Conservation (phyloP, 768 basidiomycete genomes). For the Russula earlei region DNA sequence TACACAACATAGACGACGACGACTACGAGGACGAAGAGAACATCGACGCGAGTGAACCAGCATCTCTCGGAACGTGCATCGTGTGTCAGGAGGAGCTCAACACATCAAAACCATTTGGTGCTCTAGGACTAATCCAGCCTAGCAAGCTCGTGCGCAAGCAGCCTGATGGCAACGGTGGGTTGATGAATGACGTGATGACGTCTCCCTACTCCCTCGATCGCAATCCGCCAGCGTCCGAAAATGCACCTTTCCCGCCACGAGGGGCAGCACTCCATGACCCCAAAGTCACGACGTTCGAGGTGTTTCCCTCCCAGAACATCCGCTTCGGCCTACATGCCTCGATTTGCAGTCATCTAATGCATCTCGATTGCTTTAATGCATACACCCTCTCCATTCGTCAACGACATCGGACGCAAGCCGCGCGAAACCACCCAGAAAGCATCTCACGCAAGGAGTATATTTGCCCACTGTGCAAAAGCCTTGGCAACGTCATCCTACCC, state of each 20-base stretch:
- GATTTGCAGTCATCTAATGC: slow-evolving; percentile 96
- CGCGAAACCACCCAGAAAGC: slow-evolving; percentile 89
- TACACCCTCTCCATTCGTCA: slow-evolving; percentile 82
- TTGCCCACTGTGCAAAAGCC: slow-evolving; percentile 93
- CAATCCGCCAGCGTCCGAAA: slow-evolving; percentile 24
- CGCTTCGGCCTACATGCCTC: slow-evolving; percentile 83
- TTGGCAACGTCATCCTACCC: slow-evolving; percentile 91
- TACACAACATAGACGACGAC: slow-evolving; percentile 63
- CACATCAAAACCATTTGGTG: slow-evolving; percentile 64
- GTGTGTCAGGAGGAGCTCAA: slow-evolving; percentile 95
- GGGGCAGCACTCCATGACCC: slow-evolving; percentile 41
- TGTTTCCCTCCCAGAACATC: slow-evolving; percentile 59
- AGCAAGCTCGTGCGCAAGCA: slow-evolving; percentile 75
- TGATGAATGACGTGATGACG: slow-evolving; percentile 65
- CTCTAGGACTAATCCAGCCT: slow-evolving; percentile 79
- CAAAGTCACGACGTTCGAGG: slow-evolving; percentile 53
- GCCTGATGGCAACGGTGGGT: slow-evolving; percentile 49
- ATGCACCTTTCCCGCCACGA: slow-evolving; percentile 40
- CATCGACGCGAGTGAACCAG: slow-evolving; percentile 35
- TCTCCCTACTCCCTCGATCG: slow-evolving; percentile 62
- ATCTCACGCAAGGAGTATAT: slow-evolving; percentile 92
- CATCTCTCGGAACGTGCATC: slow-evolving; percentile 87
- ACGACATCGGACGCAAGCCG: slow-evolving; percentile 80
- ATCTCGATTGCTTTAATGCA: slow-evolving; percentile 85
- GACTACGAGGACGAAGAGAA: slow-evolving; percentile 62